A percentile compares a stretch with the other conserved stretches of the same genome.
phyloP scores from a whole-genome alignment of 2,329 filamentous ascomycete genomes.

The Talaromyces albobiverticillius region DNA sequence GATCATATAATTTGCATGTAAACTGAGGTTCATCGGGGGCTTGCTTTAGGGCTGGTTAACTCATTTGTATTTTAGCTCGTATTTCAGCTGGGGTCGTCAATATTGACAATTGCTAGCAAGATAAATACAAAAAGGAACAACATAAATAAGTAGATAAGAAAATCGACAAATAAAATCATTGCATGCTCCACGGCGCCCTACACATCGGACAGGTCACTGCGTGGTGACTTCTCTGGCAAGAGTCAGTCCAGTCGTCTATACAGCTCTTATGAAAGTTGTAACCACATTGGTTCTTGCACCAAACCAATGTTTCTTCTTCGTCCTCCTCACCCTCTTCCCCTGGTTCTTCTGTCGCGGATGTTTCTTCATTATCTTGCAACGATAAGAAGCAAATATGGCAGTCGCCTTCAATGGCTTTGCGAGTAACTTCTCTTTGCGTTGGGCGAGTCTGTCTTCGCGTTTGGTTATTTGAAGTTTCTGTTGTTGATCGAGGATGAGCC shows the following conservation, averaged over 20 bases:
- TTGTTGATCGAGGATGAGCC: background rate
- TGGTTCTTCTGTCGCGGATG: background rate
- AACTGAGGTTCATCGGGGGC: too few species aligned
- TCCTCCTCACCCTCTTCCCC: background rate
- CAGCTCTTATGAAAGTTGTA: slow-evolving; percentile 12
- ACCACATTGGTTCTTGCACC: slow-evolving; percentile 11
- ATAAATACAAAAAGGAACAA: background rate
- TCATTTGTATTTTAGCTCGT: too few species aligned
- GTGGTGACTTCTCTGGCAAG: background rate
- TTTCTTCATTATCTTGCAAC: slow-evolving; percentile 1
- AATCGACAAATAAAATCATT: background rate
- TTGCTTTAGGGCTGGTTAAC: too few species aligned
- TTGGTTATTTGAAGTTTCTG: background rate
- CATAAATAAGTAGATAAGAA: background rate
- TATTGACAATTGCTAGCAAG: too few species aligned
- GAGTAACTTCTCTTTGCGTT: background rate
- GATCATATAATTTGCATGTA: too few species aligned
- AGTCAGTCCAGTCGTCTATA: slow-evolving; percentile 4
- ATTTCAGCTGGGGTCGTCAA: too few species aligned
- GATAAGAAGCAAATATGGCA: slow-evolving; percentile 8
- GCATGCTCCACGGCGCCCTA: slow-evolving; percentile 2
- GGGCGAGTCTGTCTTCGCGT: background rate
- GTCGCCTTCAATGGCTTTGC: slow-evolving; percentile 6
- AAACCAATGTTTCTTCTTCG: background rate
- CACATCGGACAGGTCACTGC: slow-evolving; percentile 10